Conservation (phyloP, 176 grass and related monocot species). For the Cenchrus americanus region DNA sequence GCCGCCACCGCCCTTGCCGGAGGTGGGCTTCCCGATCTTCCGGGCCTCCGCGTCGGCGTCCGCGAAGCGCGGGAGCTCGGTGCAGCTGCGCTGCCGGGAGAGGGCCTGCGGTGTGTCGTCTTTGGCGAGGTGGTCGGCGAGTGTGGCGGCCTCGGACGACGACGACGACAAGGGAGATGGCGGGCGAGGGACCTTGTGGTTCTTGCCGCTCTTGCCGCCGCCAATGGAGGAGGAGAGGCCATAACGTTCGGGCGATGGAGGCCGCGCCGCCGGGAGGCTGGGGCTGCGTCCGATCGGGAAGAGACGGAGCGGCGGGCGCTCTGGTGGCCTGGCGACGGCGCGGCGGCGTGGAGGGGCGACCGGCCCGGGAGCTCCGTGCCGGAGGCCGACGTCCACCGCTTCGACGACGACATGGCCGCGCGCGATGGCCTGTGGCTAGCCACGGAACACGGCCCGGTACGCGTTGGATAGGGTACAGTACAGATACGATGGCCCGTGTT, state of each 20-base stretch:
- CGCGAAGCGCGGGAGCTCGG: constrained; percentile 47
- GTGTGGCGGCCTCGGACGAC: constrained; percentile 29
- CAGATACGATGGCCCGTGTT: not conserved
- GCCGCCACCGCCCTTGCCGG: not conserved
- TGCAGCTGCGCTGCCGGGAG: constrained; percentile 57
- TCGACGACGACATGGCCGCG: constrained; percentile 47
- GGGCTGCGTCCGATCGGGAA: not conserved
- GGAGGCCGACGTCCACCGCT: constrained; percentile 44
- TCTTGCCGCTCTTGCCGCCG: constrained; percentile 26
- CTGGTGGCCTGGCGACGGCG: constrained; percentile 25
- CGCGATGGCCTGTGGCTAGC: not conserved
- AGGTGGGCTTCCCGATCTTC: not conserved
- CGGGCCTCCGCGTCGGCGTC: constrained; percentile 38
- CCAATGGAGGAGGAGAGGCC: constrained; percentile 45
- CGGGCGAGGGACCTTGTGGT: not conserved
- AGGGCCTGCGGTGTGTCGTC: constrained; percentile 15
- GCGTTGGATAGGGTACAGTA: too few relatives aligned
- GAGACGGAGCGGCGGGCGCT: constrained; percentile 37
- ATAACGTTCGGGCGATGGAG: constrained; percentile 19
- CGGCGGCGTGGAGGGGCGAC: not conserved
- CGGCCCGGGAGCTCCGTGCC: constrained; percentile 24
- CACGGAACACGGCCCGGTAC: too few relatives aligned
- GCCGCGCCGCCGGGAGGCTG: not conserved
- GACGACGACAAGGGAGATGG: constrained; percentile 4
- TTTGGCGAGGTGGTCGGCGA: constrained; percentile 49